phyloP scores from a whole-genome alignment of 1,284 basidiomycete species.

The Neonothopanus nambi region DNA sequence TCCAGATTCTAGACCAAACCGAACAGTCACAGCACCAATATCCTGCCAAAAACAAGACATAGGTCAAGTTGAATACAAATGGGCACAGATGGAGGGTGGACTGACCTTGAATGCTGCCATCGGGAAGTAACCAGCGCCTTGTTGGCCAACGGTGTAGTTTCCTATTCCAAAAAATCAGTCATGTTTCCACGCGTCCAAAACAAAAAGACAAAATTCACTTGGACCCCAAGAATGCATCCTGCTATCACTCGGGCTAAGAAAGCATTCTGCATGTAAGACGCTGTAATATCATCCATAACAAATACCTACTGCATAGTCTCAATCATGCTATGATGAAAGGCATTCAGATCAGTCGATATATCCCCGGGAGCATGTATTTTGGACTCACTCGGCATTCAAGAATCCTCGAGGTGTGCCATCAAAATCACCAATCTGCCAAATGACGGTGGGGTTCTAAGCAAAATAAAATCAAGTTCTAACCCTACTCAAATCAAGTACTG shows the following conservation, averaged over 20 bases:
- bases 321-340: slow-evolving; percentile 30
- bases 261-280: not conserved
- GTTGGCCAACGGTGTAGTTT: slow-evolving; percentile 34
- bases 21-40: slow-evolving; percentile 31
- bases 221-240: slow-evolving; percentile 38
- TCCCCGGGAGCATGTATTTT: not conserved
- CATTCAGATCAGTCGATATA: not conserved
- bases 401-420: slow-evolving; percentile 43
- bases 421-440: slow-evolving; percentile 42
- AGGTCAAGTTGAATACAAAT: not conserved
- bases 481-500: too few species aligned
- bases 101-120: slow-evolving; percentile 39
- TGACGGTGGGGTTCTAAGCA: slow-evolving; percentile 28
- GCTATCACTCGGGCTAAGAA: slow-evolving; percentile 33
- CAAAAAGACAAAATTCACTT: slow-evolving; percentile 11
- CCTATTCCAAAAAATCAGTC: slow-evolving; percentile 9
- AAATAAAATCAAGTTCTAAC: not conserved
- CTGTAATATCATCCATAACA: not conserved
- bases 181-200: not conserved
- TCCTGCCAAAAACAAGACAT: slow-evolving; percentile 13
- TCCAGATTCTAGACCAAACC: slow-evolving; percentile 27
- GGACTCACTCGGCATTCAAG: slow-evolving; percentile 38
- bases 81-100: slow-evolving; percentile 6
- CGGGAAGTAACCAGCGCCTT: slow-evolving; percentile 30
- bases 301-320: slow-evolving; percentile 39